phyloP scores from a whole-genome alignment of 2,329 filamentous ascomycete species.

The Teratosphaeriaceae sp. region DNA sequence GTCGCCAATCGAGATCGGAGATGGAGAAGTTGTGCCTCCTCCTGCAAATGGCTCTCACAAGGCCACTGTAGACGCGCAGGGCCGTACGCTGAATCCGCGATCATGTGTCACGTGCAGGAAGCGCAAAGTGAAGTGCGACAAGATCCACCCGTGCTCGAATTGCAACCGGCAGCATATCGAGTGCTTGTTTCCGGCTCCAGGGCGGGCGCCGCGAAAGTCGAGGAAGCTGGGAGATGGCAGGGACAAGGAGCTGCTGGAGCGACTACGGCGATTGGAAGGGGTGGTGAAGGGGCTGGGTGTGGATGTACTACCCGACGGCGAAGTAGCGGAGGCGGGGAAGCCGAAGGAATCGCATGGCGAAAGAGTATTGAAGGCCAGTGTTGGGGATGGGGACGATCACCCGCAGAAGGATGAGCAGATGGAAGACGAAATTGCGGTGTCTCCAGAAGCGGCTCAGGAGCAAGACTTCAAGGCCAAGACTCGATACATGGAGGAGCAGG shows the following conservation, averaged over 20 bases:
- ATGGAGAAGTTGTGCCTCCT: constrained; percentile 1
- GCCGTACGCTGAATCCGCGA: constrained; percentile 30
- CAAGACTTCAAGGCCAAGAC: constrained; percentile 13
- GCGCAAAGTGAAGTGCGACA: constrained; percentile 71
- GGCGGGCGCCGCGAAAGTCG: constrained; percentile 62
- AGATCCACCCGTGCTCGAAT: constrained; percentile 69
- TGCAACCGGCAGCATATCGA: constrained; percentile 64
- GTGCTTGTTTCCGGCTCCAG: constrained; percentile 68
- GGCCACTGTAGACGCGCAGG: constrained; percentile 24
- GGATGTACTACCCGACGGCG: constrained; percentile 22
- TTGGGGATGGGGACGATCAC: neutral
- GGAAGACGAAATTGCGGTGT: neutral
- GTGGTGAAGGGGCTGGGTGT: constrained; percentile 60
- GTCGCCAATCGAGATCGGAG: neutral
- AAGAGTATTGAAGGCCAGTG: neutral
- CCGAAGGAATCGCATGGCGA: neutral
- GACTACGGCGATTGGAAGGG: constrained; percentile 65
- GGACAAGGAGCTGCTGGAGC: constrained; percentile 61
- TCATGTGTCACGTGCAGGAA: constrained; percentile 49
- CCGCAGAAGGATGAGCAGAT: neutral
- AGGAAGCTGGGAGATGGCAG: constrained; percentile 56
- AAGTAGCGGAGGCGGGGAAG: constrained; percentile 5
- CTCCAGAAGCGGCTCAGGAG: neutral
- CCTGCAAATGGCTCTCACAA: constrained; percentile 5
- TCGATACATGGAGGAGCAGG: constrained; percentile 20